Percentiles rank a stretch among this genome's conserved stretches.
These are phyloP conservation scores for Sphaerosporella brunnea DNA, from an alignment of 495 filamentous ascomycete species.

Conservation along the genomic window DNA sequence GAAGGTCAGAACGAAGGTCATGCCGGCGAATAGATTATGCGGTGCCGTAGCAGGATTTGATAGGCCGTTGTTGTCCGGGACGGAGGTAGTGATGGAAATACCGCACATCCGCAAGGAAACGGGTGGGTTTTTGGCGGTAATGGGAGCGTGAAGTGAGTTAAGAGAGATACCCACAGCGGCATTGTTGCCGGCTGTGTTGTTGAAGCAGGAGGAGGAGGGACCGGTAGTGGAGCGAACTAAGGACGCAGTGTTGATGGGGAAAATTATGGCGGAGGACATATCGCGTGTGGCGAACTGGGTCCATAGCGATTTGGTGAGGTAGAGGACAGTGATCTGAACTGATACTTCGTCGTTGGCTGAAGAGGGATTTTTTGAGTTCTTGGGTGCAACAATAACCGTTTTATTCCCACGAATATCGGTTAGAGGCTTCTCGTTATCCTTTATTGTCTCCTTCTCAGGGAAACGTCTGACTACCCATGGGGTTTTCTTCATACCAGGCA, in stretches of 20 bases:
- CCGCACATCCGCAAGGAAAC: too few relatives aligned
- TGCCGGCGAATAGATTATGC: slow-evolving; percentile 17
- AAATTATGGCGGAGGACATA: not conserved
- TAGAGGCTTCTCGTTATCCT: not conserved
- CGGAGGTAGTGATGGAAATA: too few relatives aligned
- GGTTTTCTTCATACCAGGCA: slow-evolving; percentile 16
- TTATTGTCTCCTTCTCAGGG: not conserved
- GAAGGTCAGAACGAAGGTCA: slow-evolving; percentile 22
- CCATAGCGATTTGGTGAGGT: slow-evolving; percentile 22
- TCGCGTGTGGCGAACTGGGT: slow-evolving; percentile 14
- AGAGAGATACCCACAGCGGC: too few relatives aligned
- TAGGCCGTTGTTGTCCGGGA: too few relatives aligned
- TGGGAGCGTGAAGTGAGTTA: too few relatives aligned
- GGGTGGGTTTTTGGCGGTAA: too few relatives aligned
- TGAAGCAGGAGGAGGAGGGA: too few relatives aligned
- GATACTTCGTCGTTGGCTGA: too few relatives aligned
- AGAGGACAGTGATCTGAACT: too few relatives aligned
- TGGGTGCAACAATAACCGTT: slow-evolving; percentile 10
- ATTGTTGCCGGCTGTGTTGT: too few relatives aligned
- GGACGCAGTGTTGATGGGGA: slow-evolving; percentile 10
- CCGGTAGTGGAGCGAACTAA: not conserved
- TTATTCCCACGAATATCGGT: slow-evolving; percentile 16
- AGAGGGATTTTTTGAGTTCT: slow-evolving; percentile 2
- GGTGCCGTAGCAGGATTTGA: too few relatives aligned
- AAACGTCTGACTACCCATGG: slow-evolving; percentile 14